Evolutionary conservation across 2,329 filamentous ascomycete species (phyloP), one percentile per base, ranked within the genome.

Genomic region (Cytospora chrysosperma): DNA sequence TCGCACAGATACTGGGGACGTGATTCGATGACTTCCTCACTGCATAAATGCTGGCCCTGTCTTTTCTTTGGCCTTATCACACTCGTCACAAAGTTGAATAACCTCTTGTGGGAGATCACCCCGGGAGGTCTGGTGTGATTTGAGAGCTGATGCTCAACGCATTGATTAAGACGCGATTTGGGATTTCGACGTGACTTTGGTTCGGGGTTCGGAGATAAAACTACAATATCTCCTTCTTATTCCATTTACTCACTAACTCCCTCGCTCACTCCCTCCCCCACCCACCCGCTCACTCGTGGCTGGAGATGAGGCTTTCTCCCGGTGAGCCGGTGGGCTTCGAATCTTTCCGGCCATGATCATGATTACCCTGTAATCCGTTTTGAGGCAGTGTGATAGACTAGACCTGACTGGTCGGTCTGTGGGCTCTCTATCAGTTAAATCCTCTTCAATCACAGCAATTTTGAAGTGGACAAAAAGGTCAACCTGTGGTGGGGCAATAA

Each of bases 21-120:
- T 61, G 59, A 61, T 61, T 61, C 34, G 59, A 55, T 30, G 59
- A 19, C 26, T 55, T 55, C 32, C 37, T 51, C 37, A 49, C 37
- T 55, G 32, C 37, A 55, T 34, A 28, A 49, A 32, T 61, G 50
- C 58, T 55, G 10, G 10, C 24, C 50, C 32, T 32, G 17, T 54
- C 37, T 54, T 27, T 43, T 13, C 21, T 26, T 4, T 8, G 24
- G n/a, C 40, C 40, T n/a, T 19, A 43, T 43, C 40, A n/a, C 40
- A 43, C 17, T 43, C 40, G n/a, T 47, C 12, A 47, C n/a, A 24
- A n/a, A 47, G 43, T 21, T 24, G n/a, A 19, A 47, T 47, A 47
- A 19, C n/a, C 9, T 24, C 43, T 2, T 47, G n/a, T 47, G n/a
- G 6, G n/a, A 24, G n/a, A 47, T 13, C 6, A 24, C n/a, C 43